phyloP scores from a whole-genome alignment of 768 basidiomycete genomes.

The Leccinum fibrillosum region DNA sequence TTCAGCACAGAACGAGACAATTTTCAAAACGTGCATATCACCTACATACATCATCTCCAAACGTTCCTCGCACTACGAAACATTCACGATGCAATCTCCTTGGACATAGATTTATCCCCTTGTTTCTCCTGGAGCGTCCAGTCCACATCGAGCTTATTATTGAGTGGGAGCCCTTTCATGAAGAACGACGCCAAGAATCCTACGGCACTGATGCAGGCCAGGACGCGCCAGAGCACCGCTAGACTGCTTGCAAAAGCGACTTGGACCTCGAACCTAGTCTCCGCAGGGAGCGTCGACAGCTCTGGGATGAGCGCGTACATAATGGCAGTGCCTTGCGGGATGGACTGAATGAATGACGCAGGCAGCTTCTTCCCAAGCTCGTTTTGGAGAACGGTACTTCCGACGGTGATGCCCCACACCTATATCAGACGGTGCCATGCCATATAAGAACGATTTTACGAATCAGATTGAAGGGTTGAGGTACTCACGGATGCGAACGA shows the following conservation, averaged over 20 bases:
- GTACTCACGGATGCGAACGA: slow-evolving; percentile 33
- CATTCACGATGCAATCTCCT: background rate
- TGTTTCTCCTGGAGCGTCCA: slow-evolving; percentile 1
- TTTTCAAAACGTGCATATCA: too few relatives aligned
- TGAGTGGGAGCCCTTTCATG: slow-evolving; percentile 8
- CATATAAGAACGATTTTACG: background rate
- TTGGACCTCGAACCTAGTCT: slow-evolving; percentile 34
- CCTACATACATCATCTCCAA: too few relatives aligned
- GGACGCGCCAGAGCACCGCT: slow-evolving; percentile 38
- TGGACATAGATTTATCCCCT: background rate
- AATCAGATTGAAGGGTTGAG: background rate
- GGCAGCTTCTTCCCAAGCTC: slow-evolving; percentile 43
- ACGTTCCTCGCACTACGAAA: background rate
- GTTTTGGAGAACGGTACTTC: slow-evolving; percentile 49
- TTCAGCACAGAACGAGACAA: background rate
- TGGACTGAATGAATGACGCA: slow-evolving; percentile 27
- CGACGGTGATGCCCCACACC: slow-evolving; percentile 50
- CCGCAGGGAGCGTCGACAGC: slow-evolving; percentile 34
- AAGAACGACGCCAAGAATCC: slow-evolving; percentile 7
- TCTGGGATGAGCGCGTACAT: slow-evolving; percentile 45
- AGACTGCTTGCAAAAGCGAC: slow-evolving; percentile 42
- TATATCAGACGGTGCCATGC: slow-evolving; percentile 12
- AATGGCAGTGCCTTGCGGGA: slow-evolving; percentile 39
- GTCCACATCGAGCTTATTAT: background rate
- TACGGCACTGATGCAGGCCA: slow-evolving; percentile 32